Conservation (phyloP, 2,329 filamentous ascomycete genomes). For the Paecilomyces sp. region DNA sequence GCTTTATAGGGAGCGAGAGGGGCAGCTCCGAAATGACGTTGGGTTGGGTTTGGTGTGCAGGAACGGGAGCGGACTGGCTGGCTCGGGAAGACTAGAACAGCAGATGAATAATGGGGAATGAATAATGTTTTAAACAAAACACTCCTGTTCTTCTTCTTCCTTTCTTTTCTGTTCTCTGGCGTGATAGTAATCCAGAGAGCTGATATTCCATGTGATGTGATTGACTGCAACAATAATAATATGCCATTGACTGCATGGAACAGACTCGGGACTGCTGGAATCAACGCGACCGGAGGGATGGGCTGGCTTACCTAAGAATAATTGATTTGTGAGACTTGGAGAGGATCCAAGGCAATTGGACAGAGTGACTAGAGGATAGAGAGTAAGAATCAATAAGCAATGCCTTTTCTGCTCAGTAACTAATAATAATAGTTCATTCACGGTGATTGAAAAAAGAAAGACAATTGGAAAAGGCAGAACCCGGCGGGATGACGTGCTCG, state of each 20-base stretch:
- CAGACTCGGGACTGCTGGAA: not conserved
- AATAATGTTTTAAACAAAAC: not conserved
- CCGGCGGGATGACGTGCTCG: conserved; percentile 26
- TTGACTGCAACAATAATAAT: not conserved
- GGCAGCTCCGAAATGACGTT: conserved; percentile 19
- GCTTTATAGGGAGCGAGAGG: conserved; percentile 18
- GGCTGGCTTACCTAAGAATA: not conserved
- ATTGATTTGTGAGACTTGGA: not conserved
- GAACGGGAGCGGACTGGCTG: not conserved
- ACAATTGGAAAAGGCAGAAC: not conserved
- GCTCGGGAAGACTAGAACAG: not conserved
- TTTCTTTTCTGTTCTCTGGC: not conserved
- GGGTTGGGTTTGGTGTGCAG: conserved; percentile 8
- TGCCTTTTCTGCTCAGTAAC: too few species aligned
- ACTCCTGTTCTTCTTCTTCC: not conserved
- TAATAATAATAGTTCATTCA: not conserved
- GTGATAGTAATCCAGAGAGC: not conserved
- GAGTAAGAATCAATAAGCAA: too few species aligned
- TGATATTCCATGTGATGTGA: too few species aligned
- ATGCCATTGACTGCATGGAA: not conserved
- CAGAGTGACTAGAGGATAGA: not conserved
- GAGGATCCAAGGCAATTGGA: not conserved
- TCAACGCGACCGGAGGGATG: not conserved
- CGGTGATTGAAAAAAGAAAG: not conserved
- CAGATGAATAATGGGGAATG: not conserved